These are phyloP conservation scores for Lactarius evosmus DNA, from an alignment of 768 basidiomycete species.

Conservation along the genomic window DNA sequence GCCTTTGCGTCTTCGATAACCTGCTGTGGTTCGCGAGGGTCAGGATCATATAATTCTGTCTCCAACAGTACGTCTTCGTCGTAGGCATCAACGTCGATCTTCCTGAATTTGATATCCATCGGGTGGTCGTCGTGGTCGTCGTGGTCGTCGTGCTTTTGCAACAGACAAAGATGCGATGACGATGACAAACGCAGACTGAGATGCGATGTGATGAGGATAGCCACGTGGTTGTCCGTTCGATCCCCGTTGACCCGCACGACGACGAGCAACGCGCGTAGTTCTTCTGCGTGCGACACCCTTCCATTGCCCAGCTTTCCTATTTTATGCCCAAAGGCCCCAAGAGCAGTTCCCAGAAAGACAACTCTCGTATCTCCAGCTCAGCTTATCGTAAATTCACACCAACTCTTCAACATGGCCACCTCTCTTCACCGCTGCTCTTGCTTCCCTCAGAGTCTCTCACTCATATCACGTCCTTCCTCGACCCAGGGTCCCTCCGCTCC, in stretches of 20 bases:
- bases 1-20: constrained; percentile 74
- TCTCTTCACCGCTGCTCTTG: constrained; percentile 30
- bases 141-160: background rate
- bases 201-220: background rate
- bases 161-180: background rate
- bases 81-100: constrained; percentile 90
- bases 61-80: constrained; percentile 90
- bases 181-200: too few relatives aligned
- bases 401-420: constrained; percentile 37
- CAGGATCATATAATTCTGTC: constrained; percentile 81
- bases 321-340: constrained; percentile 68
- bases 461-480: constrained; percentile 69
- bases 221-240: background rate
- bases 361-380: constrained; percentile 34
- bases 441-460: constrained; percentile 72
- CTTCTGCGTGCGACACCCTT: constrained; percentile 11
- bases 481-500: constrained; percentile 56
- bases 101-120: constrained; percentile 68
- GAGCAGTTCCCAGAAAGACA: constrained; percentile 42
- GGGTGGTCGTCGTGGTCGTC: background rate
- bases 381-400: constrained; percentile 31
- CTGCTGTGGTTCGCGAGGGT: constrained; percentile 73
- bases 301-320: constrained; percentile 30
- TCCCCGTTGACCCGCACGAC: background rate
- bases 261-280: constrained; percentile 16